Percentiles rank a stretch among this genome's conserved stretches.
Evolutionary conservation across 2,329 filamentous ascomycete genomes (phyloP).

Genomic region (Trichoderma sp.): DNA sequence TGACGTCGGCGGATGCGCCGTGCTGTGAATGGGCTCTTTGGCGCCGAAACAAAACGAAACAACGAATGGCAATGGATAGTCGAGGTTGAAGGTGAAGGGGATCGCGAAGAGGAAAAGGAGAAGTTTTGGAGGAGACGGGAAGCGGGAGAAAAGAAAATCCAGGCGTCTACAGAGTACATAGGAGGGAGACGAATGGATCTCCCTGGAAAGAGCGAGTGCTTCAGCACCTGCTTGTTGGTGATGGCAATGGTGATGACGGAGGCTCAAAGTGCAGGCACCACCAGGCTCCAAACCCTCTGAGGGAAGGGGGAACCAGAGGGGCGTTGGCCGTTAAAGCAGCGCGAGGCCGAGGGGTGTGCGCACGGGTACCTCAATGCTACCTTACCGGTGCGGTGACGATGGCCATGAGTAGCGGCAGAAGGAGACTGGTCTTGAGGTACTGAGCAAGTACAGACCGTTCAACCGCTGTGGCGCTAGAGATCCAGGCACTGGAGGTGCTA

Average conservation of each 20-base stretch:
- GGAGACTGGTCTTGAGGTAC: not conserved
- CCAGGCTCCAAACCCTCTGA: not conserved
- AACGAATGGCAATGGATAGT: not conserved
- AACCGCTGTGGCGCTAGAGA: not conserved
- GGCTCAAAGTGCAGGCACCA: constrained; percentile 18
- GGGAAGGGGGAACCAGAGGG: constrained; percentile 16
- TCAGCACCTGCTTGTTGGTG: constrained; percentile 12
- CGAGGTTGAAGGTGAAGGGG: not conserved
- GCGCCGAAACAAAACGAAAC: constrained; percentile 1
- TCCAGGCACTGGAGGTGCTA: not conserved
- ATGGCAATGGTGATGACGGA: constrained; percentile 8
- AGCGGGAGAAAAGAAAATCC: not conserved
- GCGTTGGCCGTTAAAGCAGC: constrained; percentile 16
- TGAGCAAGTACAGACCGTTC: not conserved
- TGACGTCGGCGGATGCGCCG: constrained; percentile 5
- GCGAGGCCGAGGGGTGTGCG: constrained; percentile 7
- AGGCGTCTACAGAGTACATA: not conserved
- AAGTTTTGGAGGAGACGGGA: not conserved
- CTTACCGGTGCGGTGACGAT: not conserved
- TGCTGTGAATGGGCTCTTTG: constrained; percentile 6
- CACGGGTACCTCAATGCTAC: constrained; percentile 12
- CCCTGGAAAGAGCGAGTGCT: constrained; percentile 5
- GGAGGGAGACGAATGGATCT: constrained; percentile 7
- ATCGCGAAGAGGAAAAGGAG: not conserved
- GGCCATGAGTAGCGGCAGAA: not conserved